Percentiles rank a stretch among this genome's conserved stretches.
phyloP scores from a whole-genome alignment of 495 filamentous ascomycete genomes.

The Lepidopterella palustris region DNA sequence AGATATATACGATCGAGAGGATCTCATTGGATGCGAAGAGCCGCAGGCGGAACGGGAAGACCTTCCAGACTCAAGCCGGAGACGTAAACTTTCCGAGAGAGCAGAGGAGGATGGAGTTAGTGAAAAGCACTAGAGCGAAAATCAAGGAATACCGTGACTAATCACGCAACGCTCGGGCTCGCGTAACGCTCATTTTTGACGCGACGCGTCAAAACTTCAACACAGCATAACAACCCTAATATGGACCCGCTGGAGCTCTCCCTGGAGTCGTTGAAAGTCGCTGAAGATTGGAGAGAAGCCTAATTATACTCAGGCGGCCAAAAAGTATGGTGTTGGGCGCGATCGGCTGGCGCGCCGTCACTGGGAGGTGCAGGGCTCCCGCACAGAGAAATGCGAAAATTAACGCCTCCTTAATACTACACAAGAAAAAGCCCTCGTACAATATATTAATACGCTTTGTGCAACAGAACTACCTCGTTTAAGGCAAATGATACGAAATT shows the following conservation, averaged over 20 bases:
- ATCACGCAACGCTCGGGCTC: neutral
- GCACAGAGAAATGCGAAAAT: neutral
- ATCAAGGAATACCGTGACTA: conserved; percentile 3
- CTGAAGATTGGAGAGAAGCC: neutral
- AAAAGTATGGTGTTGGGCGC: neutral
- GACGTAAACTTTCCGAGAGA: neutral
- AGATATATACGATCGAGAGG: no score
- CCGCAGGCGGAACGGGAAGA: conserved; percentile 1
- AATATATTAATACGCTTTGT: neutral
- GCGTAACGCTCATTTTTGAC: neutral
- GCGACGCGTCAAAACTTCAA: neutral
- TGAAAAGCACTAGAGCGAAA: neutral
- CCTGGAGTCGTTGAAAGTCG: neutral
- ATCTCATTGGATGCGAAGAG: neutral
- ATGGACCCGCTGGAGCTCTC: no score
- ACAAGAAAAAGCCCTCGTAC: neutral
- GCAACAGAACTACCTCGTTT: no score
- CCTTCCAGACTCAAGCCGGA: neutral
- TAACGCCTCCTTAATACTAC: neutral
- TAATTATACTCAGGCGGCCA: neutral
- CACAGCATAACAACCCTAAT: neutral
- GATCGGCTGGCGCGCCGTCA: neutral
- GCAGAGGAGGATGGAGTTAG: conserved; percentile 1
- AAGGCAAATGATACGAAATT: no score
- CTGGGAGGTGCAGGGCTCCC: neutral